phyloP scores from a whole-genome alignment of 257 asterid species.

The Datura wrightii region DNA sequence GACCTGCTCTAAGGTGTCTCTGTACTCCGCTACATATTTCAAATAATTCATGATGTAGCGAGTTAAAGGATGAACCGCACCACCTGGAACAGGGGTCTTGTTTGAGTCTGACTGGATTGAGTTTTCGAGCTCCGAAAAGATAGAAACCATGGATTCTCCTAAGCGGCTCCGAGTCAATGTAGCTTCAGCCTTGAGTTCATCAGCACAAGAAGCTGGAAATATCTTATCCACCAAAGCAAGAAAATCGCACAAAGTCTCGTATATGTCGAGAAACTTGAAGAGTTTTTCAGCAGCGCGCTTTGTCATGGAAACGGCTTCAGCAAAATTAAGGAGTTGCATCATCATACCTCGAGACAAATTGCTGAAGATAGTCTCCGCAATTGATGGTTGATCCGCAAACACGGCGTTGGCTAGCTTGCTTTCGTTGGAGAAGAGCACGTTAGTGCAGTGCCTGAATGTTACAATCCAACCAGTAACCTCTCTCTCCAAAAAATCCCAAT shows the following conservation, averaged over 20 bases:
- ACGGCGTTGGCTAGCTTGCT: constrained; percentile 55
- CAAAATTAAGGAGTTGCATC: constrained; percentile 67
- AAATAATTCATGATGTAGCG: constrained; percentile 75
- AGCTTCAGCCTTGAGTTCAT: constrained; percentile 63
- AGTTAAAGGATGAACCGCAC: constrained; percentile 88
- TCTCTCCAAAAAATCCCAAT: constrained; percentile 74
- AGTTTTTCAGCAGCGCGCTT: constrained; percentile 81
- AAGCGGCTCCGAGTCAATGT: constrained; percentile 57
- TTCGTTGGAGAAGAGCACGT: constrained; percentile 49
- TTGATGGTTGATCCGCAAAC: constrained; percentile 48
- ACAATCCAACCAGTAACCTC: constrained; percentile 71
- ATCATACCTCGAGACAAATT: constrained; percentile 45
- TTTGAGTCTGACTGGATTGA: constrained; percentile 70
- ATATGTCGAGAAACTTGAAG: constrained; percentile 74
- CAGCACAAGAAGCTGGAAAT: constrained; percentile 41
- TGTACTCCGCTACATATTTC: constrained; percentile 57
- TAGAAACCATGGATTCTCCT: constrained; percentile 68
- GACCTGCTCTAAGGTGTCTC: constrained; percentile 67
- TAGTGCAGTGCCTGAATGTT: constrained; percentile 52
- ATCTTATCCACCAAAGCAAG: constrained; percentile 39
- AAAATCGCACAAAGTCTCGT: constrained; percentile 66
- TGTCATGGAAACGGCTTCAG: constrained; percentile 66
- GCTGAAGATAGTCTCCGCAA: constrained; percentile 47
- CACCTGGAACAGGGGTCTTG: constrained; percentile 76
- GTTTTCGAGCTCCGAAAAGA: constrained; percentile 67